These are phyloP conservation scores for Candida ipomoeae DNA, from an alignment of 805 yeast genomes.

Conservation along the genomic window DNA sequence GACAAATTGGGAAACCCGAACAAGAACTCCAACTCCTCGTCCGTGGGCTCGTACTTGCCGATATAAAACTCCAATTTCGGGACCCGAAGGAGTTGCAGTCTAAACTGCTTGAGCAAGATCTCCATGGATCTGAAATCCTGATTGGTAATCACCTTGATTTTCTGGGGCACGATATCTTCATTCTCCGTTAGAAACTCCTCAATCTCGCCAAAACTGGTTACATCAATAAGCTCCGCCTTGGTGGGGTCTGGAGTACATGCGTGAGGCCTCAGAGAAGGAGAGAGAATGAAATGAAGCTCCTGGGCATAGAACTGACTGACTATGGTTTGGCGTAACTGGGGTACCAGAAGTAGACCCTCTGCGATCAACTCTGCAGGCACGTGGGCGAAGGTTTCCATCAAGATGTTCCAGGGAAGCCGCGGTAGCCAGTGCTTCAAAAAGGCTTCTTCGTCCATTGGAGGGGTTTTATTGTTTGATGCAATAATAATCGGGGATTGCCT, in stretches of 20 bases:
- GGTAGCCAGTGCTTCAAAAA: constrained; percentile 11
- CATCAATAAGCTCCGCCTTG: constrained; percentile 12
- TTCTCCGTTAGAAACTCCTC: constrained; percentile 29
- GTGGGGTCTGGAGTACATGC: constrained; percentile 9
- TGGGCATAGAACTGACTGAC: constrained; percentile 24
- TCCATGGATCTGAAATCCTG: constrained; percentile 29
- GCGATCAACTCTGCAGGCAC: constrained; percentile 9
- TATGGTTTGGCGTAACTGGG: constrained; percentile 21
- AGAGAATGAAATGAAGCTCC: constrained; percentile 31
- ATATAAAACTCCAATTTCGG: constrained; percentile 25
- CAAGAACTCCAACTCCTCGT: constrained; percentile 21
- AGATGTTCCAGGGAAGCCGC: constrained; percentile 13
- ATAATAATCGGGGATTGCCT: not conserved
- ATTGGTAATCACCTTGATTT: constrained; percentile 27
- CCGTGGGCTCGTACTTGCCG: constrained; percentile 23
- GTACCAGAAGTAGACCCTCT: constrained; percentile 13
- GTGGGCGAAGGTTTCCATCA: constrained; percentile 9
- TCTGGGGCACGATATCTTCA: constrained; percentile 26
- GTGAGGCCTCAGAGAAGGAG: constrained; percentile 28
- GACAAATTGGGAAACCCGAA: constrained; percentile 24
- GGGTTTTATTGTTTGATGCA: not conserved
- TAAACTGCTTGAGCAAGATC: constrained; percentile 21
- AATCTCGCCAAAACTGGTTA: constrained; percentile 28
- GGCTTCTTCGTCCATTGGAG: constrained; percentile 4
- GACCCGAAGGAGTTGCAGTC: constrained; percentile 15